Evolutionary conservation across 257 asterid genomes (phyloP), one percentile per base, ranked within the genome.

Genomic region (Capsicum pubescens): DNA sequence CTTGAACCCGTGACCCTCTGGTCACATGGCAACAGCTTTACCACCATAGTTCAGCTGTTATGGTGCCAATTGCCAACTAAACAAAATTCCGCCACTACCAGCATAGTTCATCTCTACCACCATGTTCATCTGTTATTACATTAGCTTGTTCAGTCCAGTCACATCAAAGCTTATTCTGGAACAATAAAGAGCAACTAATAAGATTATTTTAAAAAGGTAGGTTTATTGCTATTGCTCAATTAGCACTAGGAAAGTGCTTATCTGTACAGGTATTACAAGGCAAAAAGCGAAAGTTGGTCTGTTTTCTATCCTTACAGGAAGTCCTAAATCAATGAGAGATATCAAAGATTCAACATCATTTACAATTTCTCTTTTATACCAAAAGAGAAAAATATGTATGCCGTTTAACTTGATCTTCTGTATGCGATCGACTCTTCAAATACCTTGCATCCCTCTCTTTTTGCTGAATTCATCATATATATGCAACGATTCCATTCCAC

Each of bases 181-280:
- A 67, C 19, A 67, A 15, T 68, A 16, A 68, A 68, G 77, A 36
- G 77, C 54, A 39, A 1, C 8, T 68, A 68, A 39, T 8, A 68
- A 68, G 54, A 68, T 68, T 16, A 44, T 68, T 39, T 68, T 68
- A 26, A 68, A 15, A 15, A 68, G 52, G 77, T 68, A 35, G 36
- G 76, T 35, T 67, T 14, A 39, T 39, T 15, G 77, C 26, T 68
- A 39, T 39, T 36, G 52, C 12, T 36, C 76, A 14, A 36, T 68
- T 16, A 68, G 14, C 54, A 68, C 77, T 36, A 68, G 39, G 54
- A 68, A 36, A 15, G 54, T 68, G 77, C 21, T 39, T 14, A 39
- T 36, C 26, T 36, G 54, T 68, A 68, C 54, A 8, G 54, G 8
- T 68, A 15, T n/a, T 68, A 68, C 77, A 68, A 68, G 77, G 77